Conservation (phyloP, 768 basidiomycete genomes). For the Pleurotus tuber-regium region DNA sequence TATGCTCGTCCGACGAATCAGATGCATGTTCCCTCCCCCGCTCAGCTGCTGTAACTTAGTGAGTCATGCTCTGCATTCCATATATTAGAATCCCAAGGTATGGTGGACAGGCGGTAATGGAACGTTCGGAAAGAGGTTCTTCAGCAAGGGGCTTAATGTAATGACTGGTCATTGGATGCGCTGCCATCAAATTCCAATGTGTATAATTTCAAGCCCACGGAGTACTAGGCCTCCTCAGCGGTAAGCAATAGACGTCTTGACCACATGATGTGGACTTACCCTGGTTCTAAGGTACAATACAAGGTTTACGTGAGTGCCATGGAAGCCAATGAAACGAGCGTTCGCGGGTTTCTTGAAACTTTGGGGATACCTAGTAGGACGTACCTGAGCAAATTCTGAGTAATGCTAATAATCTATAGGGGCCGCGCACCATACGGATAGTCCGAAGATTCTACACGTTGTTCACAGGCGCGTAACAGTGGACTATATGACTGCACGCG, state of each 20-base stretch:
- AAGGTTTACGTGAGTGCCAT: background rate
- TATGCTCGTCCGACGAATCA: background rate
- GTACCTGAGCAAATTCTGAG: no score
- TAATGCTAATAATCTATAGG: no score
- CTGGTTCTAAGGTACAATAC: background rate
- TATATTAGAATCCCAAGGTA: background rate
- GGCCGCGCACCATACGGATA: no score
- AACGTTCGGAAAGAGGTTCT: background rate
- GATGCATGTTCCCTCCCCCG: background rate
- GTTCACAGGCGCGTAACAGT: background rate
- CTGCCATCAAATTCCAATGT: background rate
- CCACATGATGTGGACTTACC: background rate
- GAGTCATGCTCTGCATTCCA: no score
- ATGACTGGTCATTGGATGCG: background rate
- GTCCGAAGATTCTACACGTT: no score
- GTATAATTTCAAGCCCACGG: background rate
- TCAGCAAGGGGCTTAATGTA: background rate
- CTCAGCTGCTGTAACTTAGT: background rate
- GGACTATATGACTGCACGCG: background rate
- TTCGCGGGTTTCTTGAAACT: background rate
- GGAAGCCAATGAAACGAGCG: background rate
- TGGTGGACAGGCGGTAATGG: background rate
- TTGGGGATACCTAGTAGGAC: no score
- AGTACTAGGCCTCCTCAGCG: background rate
- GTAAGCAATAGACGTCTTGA: background rate